phyloP scores from a whole-genome alignment of 2,329 filamentous ascomycete species.

The Xylariomycetidae sp. region DNA sequence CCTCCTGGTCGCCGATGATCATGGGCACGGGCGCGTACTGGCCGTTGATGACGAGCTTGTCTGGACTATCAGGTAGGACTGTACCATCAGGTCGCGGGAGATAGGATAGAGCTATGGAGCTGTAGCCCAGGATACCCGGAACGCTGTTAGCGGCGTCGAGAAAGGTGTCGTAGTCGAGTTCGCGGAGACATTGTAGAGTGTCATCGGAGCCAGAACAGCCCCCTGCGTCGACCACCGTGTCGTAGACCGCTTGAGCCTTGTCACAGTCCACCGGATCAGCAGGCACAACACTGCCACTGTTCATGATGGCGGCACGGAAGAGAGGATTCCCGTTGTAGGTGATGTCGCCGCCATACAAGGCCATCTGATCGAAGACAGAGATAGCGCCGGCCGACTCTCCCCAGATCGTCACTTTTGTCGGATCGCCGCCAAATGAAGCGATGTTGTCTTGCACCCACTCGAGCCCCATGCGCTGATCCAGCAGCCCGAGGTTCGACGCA shows the following conservation, averaged over 20 bases:
- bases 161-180: constrained; percentile 51
- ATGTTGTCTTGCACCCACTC: constrained; percentile 78
- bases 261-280: constrained; percentile 57
- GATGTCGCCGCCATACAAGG: constrained; percentile 65
- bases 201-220: constrained; percentile 55
- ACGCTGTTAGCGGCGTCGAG: constrained; percentile 64
- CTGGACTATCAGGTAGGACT: constrained; percentile 56
- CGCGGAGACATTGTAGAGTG: constrained; percentile 61
- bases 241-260: constrained; percentile 61
- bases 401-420: constrained; percentile 73
- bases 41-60: constrained; percentile 46
- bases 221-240: constrained; percentile 51
- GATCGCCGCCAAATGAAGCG: constrained; percentile 70
- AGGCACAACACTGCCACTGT: constrained; percentile 59
- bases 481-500: constrained; percentile 62
- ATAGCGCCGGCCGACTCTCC: constrained; percentile 68
- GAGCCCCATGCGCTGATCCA: constrained; percentile 66
- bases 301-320: constrained; percentile 75
- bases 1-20: constrained; percentile 70
- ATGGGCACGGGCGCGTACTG: constrained; percentile 55
- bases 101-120: constrained; percentile 64
- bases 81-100: constrained; percentile 66
- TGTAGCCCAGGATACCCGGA: constrained; percentile 61
- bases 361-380: constrained; percentile 71
- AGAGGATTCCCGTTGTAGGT: constrained; percentile 69